These are phyloP conservation scores for Helotiales sp. DNA, from an alignment of 2,329 filamentous ascomycete genomes.

Conservation along the genomic window DNA sequence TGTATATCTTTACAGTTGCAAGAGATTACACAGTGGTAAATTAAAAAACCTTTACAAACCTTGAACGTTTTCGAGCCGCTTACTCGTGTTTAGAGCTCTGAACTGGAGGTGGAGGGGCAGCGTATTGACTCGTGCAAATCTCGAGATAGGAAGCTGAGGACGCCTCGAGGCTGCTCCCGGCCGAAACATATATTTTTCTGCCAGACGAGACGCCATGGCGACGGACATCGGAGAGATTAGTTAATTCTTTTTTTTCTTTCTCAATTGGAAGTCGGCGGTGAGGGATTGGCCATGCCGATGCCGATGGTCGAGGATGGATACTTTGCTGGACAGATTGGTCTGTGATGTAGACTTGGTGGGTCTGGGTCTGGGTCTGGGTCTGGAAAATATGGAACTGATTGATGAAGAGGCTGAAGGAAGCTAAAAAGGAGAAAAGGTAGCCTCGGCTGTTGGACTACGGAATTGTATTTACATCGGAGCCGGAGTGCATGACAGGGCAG, in stretches of 20 bases:
- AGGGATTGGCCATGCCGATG: conserved; percentile 1
- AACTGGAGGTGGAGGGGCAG: conserved; percentile 5
- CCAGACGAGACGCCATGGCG: not conserved
- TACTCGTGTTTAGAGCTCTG: conserved; percentile 6
- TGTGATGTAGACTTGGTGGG: not conserved
- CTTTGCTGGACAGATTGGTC: too few species aligned
- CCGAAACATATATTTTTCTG: conserved; percentile 8
- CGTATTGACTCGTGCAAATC: conserved; percentile 3
- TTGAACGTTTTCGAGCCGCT: conserved; percentile 1
- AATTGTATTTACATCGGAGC: too few species aligned
- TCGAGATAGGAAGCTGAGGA: not conserved
- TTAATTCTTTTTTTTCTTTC: not conserved
- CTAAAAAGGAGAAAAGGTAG: not conserved
- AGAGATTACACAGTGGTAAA: not conserved
- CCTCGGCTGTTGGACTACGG: conserved; percentile 4
- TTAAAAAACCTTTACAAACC: conserved; percentile 1
- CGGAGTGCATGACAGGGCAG: too few species aligned
- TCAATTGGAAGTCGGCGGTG: conserved; percentile 6
- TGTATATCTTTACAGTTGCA: not conserved
- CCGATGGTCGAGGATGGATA: too few species aligned
- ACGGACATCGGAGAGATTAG: conserved; percentile 6
- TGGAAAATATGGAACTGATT: too few species aligned
- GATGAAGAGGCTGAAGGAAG: not conserved
- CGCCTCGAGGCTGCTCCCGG: conserved; percentile 8
- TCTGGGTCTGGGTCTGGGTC: too few species aligned